Conservation (phyloP, 495 filamentous ascomycete genomes). For the Penicillium simplicissimum region DNA sequence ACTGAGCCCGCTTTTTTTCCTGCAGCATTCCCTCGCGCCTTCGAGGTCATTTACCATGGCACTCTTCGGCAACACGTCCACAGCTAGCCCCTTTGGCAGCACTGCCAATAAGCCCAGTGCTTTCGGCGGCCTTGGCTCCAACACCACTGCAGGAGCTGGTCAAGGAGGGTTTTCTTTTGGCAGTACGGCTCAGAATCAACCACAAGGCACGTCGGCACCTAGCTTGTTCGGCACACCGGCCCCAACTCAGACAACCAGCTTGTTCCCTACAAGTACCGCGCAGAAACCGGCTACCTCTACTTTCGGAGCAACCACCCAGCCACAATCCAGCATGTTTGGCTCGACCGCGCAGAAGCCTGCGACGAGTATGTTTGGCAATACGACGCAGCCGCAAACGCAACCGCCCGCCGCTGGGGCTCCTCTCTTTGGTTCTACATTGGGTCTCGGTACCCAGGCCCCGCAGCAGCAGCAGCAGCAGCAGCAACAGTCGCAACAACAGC, state of each 20-base stretch:
- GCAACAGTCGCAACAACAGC: conserved; percentile 35
- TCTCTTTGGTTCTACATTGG: conserved; percentile 30
- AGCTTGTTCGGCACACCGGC: conserved; percentile 25
- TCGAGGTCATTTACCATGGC: conserved; percentile 35
- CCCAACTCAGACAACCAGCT: conserved; percentile 20
- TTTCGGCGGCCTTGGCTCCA: conserved; percentile 34
- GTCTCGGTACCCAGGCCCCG: conserved; percentile 20
- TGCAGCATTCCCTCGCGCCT: conserved; percentile 18
- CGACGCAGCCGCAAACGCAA: conserved; percentile 39
- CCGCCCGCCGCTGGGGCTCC: conserved; percentile 34
- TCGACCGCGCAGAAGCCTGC: conserved; percentile 44
- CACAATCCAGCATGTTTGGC: conserved; percentile 37
- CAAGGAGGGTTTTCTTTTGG: conserved; percentile 31
- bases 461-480: conserved; percentile 25
- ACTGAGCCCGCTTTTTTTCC: conserved; percentile 23
- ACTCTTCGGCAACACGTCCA: conserved; percentile 41
- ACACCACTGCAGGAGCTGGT: conserved; percentile 21
- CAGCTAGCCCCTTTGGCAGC: conserved; percentile 33
- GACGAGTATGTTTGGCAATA: conserved; percentile 31
- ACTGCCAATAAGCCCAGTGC: conserved; percentile 38
- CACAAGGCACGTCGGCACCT: conserved; percentile 19
- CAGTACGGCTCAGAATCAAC: conserved; percentile 24
- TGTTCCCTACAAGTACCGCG: conserved; percentile 39
- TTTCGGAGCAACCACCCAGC: conserved; percentile 24
- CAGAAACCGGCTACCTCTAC: conserved; percentile 35